Conservation (phyloP, 2,329 filamentous ascomycete species). For the Scytalidium sp. region DNA sequence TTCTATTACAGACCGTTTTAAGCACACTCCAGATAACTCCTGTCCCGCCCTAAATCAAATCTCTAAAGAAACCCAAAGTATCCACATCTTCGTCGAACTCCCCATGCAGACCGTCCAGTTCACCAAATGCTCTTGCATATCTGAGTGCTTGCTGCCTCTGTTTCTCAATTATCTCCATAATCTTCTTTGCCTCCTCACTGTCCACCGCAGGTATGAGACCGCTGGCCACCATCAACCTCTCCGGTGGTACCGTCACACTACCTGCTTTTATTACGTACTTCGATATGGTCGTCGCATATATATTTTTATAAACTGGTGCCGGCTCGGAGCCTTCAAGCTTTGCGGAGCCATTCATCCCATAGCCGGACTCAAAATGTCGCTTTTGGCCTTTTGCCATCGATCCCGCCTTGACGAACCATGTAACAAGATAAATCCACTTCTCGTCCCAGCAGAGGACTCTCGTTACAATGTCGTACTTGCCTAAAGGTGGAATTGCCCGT, state of each 20-base stretch:
- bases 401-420: slow-evolving; percentile 41
- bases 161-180: background rate
- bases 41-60: too few species aligned
- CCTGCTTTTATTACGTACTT: slow-evolving; percentile 81
- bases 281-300: slow-evolving; percentile 67
- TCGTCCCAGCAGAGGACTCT: slow-evolving; percentile 51
- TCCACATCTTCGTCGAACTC: background rate
- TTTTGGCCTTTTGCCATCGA: slow-evolving; percentile 43
- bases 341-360: background rate
- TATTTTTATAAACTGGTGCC: slow-evolving; percentile 30
- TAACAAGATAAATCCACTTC: slow-evolving; percentile 54
- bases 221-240: slow-evolving; percentile 55
- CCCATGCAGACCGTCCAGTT: background rate
- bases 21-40: too few species aligned
- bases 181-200: background rate
- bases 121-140: background rate
- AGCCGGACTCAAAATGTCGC: background rate
- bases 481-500: slow-evolving; percentile 50
- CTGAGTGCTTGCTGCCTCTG: background rate
- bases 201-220: background rate
- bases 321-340: background rate
- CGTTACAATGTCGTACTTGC: slow-evolving; percentile 48
- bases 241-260: slow-evolving; percentile 76
- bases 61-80: background rate
- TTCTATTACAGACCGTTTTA: too few species aligned